Conservation (phyloP, 306 rosid species). For the Prosopis cineraria region DNA sequence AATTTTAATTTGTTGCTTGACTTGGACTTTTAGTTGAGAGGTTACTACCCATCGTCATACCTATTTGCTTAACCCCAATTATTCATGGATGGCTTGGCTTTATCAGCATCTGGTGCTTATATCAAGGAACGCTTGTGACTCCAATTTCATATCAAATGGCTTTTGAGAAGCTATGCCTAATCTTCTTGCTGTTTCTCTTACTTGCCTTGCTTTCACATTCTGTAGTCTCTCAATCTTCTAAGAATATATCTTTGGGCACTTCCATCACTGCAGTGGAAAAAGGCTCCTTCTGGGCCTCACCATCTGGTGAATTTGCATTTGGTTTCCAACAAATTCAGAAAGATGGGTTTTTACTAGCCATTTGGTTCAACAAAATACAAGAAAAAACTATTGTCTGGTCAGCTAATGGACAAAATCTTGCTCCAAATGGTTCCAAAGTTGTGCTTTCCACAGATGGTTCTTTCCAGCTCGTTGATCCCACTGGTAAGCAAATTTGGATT, state of each 20-base stretch:
- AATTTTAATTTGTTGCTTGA: no score
- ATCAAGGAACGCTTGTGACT: no score
- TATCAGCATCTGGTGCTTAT: no score
- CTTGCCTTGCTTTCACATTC: neutral
- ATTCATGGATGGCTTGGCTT: no score
- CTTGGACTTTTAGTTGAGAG: no score
- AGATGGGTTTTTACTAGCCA: constrained; percentile 45
- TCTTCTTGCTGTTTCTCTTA: neutral
- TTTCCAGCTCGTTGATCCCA: constrained; percentile 38
- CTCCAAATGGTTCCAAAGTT: constrained; percentile 40
- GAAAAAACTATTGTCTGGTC: constrained; percentile 53
- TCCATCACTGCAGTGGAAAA: constrained; percentile 31
- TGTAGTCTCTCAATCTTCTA: constrained; percentile 23
- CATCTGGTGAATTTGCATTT: constrained; percentile 51
- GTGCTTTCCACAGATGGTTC: constrained; percentile 30
- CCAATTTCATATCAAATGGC: no score
- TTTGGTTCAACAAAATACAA: constrained; percentile 49
- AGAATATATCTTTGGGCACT: constrained; percentile 25
- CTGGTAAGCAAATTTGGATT: constrained; percentile 32
- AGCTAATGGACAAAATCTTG: constrained; percentile 26
- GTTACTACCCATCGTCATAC: no score
- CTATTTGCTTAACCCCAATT: no score
- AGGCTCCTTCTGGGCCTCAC: constrained; percentile 30
- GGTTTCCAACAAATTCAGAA: constrained; percentile 36
- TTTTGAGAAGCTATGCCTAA: neutral